Conservation (phyloP, 768 basidiomycete species). For the Suillus sp. region DNA sequence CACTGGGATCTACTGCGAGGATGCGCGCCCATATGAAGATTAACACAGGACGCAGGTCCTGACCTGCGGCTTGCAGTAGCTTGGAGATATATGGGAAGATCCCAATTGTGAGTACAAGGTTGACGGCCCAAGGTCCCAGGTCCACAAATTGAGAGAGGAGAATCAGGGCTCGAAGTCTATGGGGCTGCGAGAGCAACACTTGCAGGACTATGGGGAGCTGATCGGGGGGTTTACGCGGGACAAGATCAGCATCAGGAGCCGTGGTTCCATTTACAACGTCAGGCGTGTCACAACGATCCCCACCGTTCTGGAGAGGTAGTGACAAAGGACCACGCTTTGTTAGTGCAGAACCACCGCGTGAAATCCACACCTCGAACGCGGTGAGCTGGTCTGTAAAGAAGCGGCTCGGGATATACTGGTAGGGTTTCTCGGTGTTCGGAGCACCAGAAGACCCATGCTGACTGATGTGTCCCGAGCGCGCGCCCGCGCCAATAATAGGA, state of each 20-base stretch:
- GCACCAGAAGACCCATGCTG: slow-evolving; percentile 31
- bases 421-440: slow-evolving; percentile 47
- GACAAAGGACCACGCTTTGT: slow-evolving; percentile 78
- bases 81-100: slow-evolving; percentile 99
- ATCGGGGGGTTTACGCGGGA: slow-evolving; percentile 91
- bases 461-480: slow-evolving; percentile 16
- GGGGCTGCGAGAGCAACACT: slow-evolving; percentile 93
- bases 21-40: slow-evolving; percentile 99
- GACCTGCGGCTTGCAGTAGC: slow-evolving; percentile 90
- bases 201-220: slow-evolving; percentile 98
- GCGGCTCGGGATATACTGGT: slow-evolving; percentile 79
- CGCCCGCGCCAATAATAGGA: slow-evolving; percentile 20
- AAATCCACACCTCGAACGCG: slow-evolving; percentile 98
- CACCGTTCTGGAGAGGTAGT: slow-evolving; percentile 52
- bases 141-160: slow-evolving; percentile 97
- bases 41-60: slow-evolving; percentile 93
- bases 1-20: slow-evolving; percentile 91
- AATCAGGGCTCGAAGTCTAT: slow-evolving; percentile 93
- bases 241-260: slow-evolving; percentile 46
- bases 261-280: slow-evolving; percentile 20
- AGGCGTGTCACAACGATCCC: slow-evolving; percentile 29
- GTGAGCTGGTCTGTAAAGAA: slow-evolving; percentile 97
- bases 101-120: slow-evolving; percentile 92
- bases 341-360: slow-evolving; percentile 84
- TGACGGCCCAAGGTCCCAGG: slow-evolving; percentile 97